Percentiles rank a stretch among this genome's conserved stretches.
Evolutionary conservation across 2,329 filamentous ascomycete species (phyloP).

Genomic region (Claviceps sp.): DNA sequence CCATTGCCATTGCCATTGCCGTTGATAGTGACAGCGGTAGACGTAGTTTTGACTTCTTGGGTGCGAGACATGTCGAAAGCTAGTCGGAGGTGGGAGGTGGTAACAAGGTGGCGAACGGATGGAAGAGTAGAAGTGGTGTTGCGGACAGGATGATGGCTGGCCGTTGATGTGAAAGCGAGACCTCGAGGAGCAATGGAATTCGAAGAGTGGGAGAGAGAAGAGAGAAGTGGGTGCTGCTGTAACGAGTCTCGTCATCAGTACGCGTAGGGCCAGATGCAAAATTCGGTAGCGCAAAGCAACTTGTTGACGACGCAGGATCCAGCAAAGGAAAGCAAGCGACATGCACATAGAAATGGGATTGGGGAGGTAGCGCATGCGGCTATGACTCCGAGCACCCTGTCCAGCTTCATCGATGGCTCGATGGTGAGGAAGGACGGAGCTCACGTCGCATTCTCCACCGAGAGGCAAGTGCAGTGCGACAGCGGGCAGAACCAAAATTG

Average conservation of each 20-base stretch:
- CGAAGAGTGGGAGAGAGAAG: not conserved
- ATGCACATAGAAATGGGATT: not conserved
- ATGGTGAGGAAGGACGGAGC: not conserved
- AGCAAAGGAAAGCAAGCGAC: not conserved
- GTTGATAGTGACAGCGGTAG: too few relatives aligned
- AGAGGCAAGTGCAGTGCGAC: not conserved
- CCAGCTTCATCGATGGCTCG: not conserved
- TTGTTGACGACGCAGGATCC: not conserved
- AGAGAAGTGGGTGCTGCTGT: not conserved
- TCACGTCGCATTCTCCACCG: not conserved
- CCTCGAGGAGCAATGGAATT: not conserved
- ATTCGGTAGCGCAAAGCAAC: not conserved
- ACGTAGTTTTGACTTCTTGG: constrained; percentile 40
- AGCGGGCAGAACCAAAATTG: not conserved
- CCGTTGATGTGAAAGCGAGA: not conserved
- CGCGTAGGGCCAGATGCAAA: not conserved
- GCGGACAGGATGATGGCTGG: not conserved
- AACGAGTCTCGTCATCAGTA: not conserved
- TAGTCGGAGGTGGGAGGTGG: not conserved
- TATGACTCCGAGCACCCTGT: not conserved
- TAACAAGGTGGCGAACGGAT: constrained; percentile 2
- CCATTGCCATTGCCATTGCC: constrained; percentile 28
- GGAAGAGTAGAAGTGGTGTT: constrained; percentile 4
- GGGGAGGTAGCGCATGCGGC: not conserved
- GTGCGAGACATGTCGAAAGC: constrained; percentile 41